Conservation (phyloP, 2,329 filamentous ascomycete species). For the Cercospora beticola region DNA sequence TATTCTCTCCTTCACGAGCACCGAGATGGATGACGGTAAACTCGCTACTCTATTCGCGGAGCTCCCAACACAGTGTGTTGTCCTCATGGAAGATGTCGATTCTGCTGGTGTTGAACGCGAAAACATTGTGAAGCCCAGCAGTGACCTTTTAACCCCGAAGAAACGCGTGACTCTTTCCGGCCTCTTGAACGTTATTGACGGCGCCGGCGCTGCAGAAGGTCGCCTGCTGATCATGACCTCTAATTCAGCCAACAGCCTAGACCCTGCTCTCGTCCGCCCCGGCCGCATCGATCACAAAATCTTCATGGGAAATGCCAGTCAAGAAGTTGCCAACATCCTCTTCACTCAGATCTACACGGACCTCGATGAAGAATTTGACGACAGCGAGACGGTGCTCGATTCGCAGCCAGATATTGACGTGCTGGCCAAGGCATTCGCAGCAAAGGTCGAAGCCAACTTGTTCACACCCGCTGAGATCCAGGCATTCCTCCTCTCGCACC, state of each 20-base stretch:
- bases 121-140: constrained; percentile 52
- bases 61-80: constrained; percentile 97
- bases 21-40: constrained; percentile 95
- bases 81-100: constrained; percentile 98
- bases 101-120: constrained; percentile 91
- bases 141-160: neutral
- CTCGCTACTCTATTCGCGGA: constrained; percentile 96
- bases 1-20: constrained; percentile 88
- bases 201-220: constrained; percentile 72
- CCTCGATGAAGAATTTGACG: constrained; percentile 7
- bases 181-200: constrained; percentile 77
- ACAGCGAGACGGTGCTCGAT: neutral
- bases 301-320: constrained; percentile 52
- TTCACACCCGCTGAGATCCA: constrained; percentile 54
- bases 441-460: constrained; percentile 43
- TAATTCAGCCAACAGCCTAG: constrained; percentile 69
- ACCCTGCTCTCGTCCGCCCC: constrained; percentile 70
- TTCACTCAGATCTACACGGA: constrained; percentile 39
- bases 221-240: constrained; percentile 78
- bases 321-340: constrained; percentile 40
- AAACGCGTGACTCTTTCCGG: constrained; percentile 68
- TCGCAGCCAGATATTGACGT: constrained; percentile 29
- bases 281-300: constrained; percentile 69
- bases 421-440: constrained; percentile 47
- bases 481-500: constrained; percentile 49